Conservation (phyloP, 1,284 basidiomycete genomes). For the Entoloma clypeatum region DNA sequence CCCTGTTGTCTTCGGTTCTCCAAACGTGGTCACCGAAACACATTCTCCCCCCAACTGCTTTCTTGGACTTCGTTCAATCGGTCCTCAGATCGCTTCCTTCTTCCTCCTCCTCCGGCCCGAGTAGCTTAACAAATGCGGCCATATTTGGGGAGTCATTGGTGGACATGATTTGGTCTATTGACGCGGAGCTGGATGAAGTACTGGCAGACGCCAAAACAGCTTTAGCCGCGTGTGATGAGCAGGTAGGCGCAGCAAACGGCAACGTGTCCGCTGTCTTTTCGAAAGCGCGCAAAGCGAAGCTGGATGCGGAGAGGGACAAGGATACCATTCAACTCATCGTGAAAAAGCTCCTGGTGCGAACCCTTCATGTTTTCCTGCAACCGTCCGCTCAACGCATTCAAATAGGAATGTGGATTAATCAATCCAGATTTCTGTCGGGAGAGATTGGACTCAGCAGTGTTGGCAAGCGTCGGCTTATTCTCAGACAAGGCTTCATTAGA, state of each 20-base stretch:
- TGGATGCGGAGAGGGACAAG: constrained; percentile 59
- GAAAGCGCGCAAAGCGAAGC: constrained; percentile 44
- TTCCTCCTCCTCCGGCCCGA: constrained; percentile 49
- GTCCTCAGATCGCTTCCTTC: constrained; percentile 62
- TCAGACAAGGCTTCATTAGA: constrained; percentile 57
- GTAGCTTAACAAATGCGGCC: constrained; percentile 34
- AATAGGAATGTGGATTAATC: constrained; percentile 55
- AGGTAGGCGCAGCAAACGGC: constrained; percentile 21
- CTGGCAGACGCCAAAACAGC: constrained; percentile 50
- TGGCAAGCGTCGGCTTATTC: constrained; percentile 62
- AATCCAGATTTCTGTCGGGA: constrained; percentile 62
- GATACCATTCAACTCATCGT: constrained; percentile 55
- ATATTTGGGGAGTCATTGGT: constrained; percentile 66
- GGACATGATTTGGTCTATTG: constrained; percentile 76
- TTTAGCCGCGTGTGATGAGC: constrained; percentile 33
- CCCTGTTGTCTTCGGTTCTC: constrained; percentile 56
- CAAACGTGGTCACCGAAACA: constrained; percentile 49
- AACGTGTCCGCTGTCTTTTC: constrained; percentile 25
- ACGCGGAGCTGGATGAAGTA: constrained; percentile 70
- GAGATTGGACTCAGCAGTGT: constrained; percentile 61
- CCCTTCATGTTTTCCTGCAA: background rate
- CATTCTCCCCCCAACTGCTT: constrained; percentile 41
- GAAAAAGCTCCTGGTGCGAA: constrained; percentile 61
- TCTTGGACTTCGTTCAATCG: constrained; percentile 61
- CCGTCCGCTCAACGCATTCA: constrained; percentile 5